phyloP scores from a whole-genome alignment of 129 eudicot species.

The Arctium lappa region DNA sequence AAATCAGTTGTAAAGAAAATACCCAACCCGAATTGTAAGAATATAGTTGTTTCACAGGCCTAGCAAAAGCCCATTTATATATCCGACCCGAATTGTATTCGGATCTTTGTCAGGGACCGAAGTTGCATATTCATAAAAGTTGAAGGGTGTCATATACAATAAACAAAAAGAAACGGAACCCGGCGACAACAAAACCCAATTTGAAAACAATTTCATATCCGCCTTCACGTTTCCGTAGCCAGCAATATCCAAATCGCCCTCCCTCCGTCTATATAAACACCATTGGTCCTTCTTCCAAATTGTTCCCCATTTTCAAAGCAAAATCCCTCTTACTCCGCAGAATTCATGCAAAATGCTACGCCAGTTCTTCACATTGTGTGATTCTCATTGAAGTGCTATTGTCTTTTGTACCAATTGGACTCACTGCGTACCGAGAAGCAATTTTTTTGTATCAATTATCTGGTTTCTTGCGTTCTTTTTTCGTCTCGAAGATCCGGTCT shows the following conservation, averaged over 20 bases:
- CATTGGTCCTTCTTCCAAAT: constrained; percentile 2
- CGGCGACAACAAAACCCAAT: constrained; percentile 30
- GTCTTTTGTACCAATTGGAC: background rate
- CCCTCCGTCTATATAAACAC: constrained; percentile 25
- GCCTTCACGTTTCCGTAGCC: constrained; percentile 13
- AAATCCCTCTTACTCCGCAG: constrained; percentile 5
- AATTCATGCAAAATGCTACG: constrained; percentile 22
- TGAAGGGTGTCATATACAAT: background rate
- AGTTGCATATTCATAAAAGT: background rate
- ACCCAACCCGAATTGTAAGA: background rate
- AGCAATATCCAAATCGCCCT: constrained; percentile 20
- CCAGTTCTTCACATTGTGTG: background rate
- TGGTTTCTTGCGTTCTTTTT: constrained; percentile 27
- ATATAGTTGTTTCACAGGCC: background rate
- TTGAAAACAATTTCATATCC: constrained; percentile 29
- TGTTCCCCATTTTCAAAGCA: constrained; percentile 8
- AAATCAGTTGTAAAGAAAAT: no score
- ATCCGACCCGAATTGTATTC: background rate
- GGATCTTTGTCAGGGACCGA: background rate
- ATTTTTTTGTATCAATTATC: background rate
- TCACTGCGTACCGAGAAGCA: background rate
- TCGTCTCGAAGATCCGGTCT: constrained; percentile 26
- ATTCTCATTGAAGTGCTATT: constrained; percentile 9
- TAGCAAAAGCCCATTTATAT: background rate
- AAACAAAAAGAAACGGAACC: constrained; percentile 21